Evolutionary conservation across 2,329 filamentous ascomycete genomes (phyloP), one percentile per base, ranked within the genome.

Genomic region (Immersiporthe knoxdaviesiana): DNA sequence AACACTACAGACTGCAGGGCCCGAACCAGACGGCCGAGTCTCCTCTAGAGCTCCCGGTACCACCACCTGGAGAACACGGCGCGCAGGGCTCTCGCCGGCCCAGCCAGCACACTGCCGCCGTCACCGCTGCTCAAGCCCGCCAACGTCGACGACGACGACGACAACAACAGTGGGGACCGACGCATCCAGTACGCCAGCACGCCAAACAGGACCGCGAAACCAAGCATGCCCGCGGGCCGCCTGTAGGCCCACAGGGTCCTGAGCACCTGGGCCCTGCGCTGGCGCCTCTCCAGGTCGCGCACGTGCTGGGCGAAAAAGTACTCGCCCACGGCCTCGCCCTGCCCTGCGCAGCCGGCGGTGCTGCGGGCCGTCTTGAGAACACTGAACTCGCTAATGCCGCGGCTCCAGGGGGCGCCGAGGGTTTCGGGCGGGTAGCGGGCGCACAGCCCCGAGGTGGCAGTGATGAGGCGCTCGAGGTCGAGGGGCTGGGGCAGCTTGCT

Each of bases 401-500:
- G 83, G 94, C 94, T 14, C 70, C 70, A 71, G 0, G 70, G 98
- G 7, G 87, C 84, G 47, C 84, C 86, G 39, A 99, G 82, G 0
- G 82, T 84, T 73, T 93, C 87, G 0, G 95, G 96, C 1, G 94
- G 95, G 73, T 92, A 82, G 2, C 79, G 76, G 8, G 84, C 78
- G 77, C 91, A 91, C 0, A 98, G 84, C 37, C 77, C 76, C 3
- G 88, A 84, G 0, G 95, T 89, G 64, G 85, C 84, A 24, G 83
- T 77, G 72, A 99, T 91, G 65, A 97, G 85, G 10, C 82, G 83
- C 73, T 99, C 95, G 32, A 99, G 82, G 76, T 97, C 87, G 68
- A 97, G 87, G 24, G 91, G 90, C 65, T 89, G 86, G 0, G 96
- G 96, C 8, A 99, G 85, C 79, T 96, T 97, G 56, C 92, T 93